phyloP scores from a whole-genome alignment of 2,329 filamentous ascomycete genomes.

The Aureobasidium sp. region DNA sequence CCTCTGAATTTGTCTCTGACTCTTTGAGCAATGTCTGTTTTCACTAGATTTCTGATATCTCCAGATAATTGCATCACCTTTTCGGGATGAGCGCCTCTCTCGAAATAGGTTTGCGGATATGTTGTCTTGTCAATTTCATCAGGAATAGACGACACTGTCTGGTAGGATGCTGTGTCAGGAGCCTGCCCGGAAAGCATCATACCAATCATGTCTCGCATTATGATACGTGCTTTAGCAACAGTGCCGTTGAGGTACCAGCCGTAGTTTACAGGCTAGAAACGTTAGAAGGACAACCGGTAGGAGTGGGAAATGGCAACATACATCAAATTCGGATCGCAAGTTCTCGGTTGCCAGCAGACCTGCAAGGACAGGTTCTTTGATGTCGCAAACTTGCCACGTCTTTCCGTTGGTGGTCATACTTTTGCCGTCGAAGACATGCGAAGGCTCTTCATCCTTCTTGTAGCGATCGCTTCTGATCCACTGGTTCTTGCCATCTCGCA shows the following conservation, averaged over 20 bases:
- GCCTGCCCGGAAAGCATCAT: conserved; percentile 32
- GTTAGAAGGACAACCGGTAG: conserved; percentile 19
- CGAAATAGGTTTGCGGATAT: conserved; percentile 5
- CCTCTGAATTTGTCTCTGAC: conserved; percentile 2
- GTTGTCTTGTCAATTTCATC: conserved; percentile 2
- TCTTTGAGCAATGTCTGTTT: conserved; percentile 3
- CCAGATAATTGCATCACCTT: conserved; percentile 8
- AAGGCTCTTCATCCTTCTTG: conserved; percentile 26
- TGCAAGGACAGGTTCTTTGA: conserved; percentile 69
- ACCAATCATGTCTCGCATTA: conserved; percentile 80
- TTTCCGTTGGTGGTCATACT: conserved; percentile 72
- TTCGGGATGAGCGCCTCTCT: neutral
- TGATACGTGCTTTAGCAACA: conserved; percentile 73
- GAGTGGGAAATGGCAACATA: conserved; percentile 52
- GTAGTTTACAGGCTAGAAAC: conserved; percentile 40
- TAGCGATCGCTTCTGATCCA: conserved; percentile 17
- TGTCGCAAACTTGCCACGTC: conserved; percentile 90
- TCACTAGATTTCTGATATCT: conserved; percentile 11
- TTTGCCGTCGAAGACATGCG: conserved; percentile 78
- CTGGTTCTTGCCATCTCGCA: conserved; percentile 9
- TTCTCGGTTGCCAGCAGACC: conserved; percentile 58
- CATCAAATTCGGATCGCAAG: conserved; percentile 39
- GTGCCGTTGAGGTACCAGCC: conserved; percentile 83
- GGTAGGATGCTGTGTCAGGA: conserved; percentile 23
- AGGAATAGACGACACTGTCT: neutral